Percentiles rank a stretch among this genome's conserved stretches.
These are phyloP conservation scores for Plasmodium gonderi DNA, from an alignment of 169 alveolate species.

Conservation along the genomic window DNA sequence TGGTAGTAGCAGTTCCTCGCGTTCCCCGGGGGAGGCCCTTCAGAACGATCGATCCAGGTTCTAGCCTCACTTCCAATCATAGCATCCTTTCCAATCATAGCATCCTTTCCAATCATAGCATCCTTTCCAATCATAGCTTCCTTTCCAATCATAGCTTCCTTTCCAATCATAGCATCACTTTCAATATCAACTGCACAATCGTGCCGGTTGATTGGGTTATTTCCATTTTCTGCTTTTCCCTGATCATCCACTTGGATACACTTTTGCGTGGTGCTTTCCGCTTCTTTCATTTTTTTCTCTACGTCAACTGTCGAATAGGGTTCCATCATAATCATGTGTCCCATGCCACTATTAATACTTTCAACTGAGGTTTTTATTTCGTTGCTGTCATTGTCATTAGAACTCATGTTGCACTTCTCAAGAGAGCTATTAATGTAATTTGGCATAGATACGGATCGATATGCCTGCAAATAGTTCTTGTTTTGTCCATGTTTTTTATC, in stretches of 20 bases:
- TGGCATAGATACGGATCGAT: slow-evolving; percentile 52
- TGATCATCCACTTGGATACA: too few relatives aligned
- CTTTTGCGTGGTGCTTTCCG: too few relatives aligned
- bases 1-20: background rate
- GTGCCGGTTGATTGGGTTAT: too few relatives aligned
- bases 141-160: too few relatives aligned
- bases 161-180: too few relatives aligned
- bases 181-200: too few relatives aligned
- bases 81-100: too few relatives aligned
- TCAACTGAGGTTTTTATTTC: slow-evolving; percentile 42
- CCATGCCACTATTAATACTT: slow-evolving; percentile 29
- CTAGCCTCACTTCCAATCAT: too few relatives aligned
- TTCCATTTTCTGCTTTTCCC: too few relatives aligned
- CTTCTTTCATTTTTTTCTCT: background rate
- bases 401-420: background rate
- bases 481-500: background rate
- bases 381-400: slow-evolving; percentile 20
- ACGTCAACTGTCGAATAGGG: background rate
- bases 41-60: too few relatives aligned
- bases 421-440: background rate
- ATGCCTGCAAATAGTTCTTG: background rate
- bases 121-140: too few relatives aligned
- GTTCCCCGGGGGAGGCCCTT: background rate
- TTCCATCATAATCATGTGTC: background rate
- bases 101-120: too few relatives aligned